phyloP scores from a whole-genome alignment of 2,329 filamentous ascomycete species.

The Colletotrichum filicis region DNA sequence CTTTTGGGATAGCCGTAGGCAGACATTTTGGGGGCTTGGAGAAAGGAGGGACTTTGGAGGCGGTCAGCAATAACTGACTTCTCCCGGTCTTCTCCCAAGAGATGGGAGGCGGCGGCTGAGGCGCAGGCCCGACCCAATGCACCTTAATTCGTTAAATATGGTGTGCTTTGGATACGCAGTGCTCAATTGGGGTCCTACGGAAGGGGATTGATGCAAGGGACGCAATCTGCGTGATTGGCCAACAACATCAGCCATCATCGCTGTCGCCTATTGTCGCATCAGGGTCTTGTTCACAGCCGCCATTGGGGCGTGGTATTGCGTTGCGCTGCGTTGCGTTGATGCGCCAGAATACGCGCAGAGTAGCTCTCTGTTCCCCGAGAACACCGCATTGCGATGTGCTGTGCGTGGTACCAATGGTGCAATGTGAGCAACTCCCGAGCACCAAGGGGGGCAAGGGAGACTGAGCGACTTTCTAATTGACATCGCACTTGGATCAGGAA shows the following conservation, averaged over 20 bases:
- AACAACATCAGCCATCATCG: slow-evolving; percentile 6
- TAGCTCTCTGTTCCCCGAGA: not conserved
- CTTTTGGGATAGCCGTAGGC: not conserved
- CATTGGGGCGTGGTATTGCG: not conserved
- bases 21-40: not conserved
- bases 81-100: not conserved
- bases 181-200: slow-evolving; percentile 5
- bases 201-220: slow-evolving; percentile 29
- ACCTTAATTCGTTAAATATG: not conserved
- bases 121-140: not conserved
- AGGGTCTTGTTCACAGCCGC: not conserved
- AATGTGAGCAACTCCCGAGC: not conserved
- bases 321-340: not conserved
- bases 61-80: not conserved
- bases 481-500: not conserved
- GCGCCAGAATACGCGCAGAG: not conserved
- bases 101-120: slow-evolving; percentile 6
- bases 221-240: slow-evolving; percentile 21
- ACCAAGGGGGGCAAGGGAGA: not conserved
- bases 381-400: not conserved
- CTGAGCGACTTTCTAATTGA: not conserved
- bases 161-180: not conserved
- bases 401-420: not conserved
- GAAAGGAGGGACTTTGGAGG: not conserved
- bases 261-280: not conserved